Conservation (phyloP, 2,329 filamentous ascomycete species). For the Pyricularia grisea region DNA sequence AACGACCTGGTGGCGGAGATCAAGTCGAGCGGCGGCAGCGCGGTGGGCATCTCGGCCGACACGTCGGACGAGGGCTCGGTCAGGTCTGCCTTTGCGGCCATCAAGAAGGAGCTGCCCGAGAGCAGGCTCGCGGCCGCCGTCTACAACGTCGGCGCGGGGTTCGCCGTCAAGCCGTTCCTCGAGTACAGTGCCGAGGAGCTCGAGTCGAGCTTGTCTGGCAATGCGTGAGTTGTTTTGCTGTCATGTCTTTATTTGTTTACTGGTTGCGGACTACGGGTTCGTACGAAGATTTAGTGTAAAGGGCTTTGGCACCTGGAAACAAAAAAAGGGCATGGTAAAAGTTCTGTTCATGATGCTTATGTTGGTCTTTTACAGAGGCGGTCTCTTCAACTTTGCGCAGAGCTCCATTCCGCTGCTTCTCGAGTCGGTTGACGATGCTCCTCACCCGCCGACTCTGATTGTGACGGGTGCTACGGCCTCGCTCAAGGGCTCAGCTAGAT, state of each 20-base stretch:
- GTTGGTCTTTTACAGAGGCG: constrained; percentile 34
- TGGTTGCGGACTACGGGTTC: no score
- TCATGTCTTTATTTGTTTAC: background rate
- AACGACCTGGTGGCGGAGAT: constrained; percentile 60
- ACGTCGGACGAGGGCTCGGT: constrained; percentile 43
- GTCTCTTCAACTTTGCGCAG: constrained; percentile 71
- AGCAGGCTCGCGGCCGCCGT: constrained; percentile 54
- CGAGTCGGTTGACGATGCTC: constrained; percentile 41
- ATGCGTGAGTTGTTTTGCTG: constrained; percentile 30
- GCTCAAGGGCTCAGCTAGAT: constrained; percentile 59
- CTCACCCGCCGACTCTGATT: constrained; percentile 68
- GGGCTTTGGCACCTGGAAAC: background rate
- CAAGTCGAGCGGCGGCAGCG: constrained; percentile 54
- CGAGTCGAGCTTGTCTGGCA: constrained; percentile 32
- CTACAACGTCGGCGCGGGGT: constrained; percentile 55
- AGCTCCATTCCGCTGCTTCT: constrained; percentile 61
- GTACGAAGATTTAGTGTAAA: background rate
- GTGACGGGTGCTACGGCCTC: constrained; percentile 84
- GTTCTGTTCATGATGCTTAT: background rate
- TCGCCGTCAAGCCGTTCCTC: constrained; percentile 46
- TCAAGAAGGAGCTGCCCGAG: constrained; percentile 36
- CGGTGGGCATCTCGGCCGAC: constrained; percentile 62
- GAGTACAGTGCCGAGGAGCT: constrained; percentile 43
- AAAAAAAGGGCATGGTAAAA: background rate
- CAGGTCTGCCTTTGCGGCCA: constrained; percentile 50